A percentile compares a stretch with the other conserved stretches of the same genome.
These are phyloP conservation scores for Hymenoscyphus infarciens DNA, from an alignment of 2,329 filamentous ascomycete species.

Conservation along the genomic window DNA sequence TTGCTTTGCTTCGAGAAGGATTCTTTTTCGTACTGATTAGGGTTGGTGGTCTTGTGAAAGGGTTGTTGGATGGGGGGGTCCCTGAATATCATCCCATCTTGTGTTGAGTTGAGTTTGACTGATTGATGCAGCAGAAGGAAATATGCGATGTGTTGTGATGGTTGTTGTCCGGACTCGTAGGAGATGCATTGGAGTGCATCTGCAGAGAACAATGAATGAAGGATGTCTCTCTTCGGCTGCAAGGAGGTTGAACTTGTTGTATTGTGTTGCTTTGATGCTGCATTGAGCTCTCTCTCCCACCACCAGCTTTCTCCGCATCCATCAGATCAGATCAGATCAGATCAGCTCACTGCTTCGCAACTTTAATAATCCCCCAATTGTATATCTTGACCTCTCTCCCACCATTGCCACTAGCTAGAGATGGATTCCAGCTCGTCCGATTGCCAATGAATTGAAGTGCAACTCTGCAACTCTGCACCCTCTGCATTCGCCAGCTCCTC, in stretches of 20 bases:
- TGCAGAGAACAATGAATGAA: neutral
- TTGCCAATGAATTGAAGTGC: neutral
- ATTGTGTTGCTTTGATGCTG: neutral
- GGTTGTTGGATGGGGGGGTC: neutral
- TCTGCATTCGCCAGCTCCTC: neutral
- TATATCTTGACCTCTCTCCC: neutral
- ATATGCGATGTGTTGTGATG: neutral
- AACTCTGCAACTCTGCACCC: neutral
- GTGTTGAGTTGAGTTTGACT: neutral
- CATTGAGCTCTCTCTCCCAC: neutral
- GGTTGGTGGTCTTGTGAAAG: neutral
- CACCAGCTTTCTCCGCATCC: neutral
- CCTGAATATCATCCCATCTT: neutral
- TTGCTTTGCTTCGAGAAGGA: neutral
- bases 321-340: constrained; percentile 1
- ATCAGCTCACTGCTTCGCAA: neutral
- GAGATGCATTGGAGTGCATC: neutral
- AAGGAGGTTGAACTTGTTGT: neutral
- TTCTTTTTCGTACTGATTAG: neutral
- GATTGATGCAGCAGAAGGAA: neutral
- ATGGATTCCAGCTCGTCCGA: neutral
- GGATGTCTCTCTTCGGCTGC: neutral
- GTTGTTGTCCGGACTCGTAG: neutral
- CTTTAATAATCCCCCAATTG: neutral
- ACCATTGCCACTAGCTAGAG: neutral